Percentiles rank a stretch among this genome's conserved stretches.
Conservation (phyloP, 202 grass and related monocot genomes). For the Elaeis oleifera region DNA sequence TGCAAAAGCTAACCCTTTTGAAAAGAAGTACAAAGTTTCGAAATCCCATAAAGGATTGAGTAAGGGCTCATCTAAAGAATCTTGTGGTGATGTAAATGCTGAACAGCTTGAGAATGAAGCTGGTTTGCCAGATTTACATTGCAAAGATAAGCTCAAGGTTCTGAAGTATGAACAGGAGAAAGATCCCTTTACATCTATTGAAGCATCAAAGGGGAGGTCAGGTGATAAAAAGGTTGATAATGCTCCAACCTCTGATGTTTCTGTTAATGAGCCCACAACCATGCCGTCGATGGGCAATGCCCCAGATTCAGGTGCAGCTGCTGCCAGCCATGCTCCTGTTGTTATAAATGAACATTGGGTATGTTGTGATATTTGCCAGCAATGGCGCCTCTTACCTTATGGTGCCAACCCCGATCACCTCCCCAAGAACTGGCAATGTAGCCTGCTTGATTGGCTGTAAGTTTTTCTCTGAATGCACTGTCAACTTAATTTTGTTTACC, state of each 20-base stretch:
- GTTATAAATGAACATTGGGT: slow-evolving; percentile 97
- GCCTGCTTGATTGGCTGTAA: slow-evolving; percentile 94
- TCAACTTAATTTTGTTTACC: slow-evolving; percentile 13
- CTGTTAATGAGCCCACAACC: slow-evolving; percentile 29
- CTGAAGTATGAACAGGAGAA: slow-evolving; percentile 33
- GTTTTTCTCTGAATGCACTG: slow-evolving; percentile 17
- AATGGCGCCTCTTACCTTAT: slow-evolving; percentile 93
- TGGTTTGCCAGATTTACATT: slow-evolving; percentile 4
- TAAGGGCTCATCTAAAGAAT: slow-evolving; percentile 35
- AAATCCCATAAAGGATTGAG: slow-evolving; percentile 29
- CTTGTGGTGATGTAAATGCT: slow-evolving; percentile 12
- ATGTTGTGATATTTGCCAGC: slow-evolving; percentile 79
- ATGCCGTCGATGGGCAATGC: slow-evolving; percentile 39
- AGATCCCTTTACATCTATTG: slow-evolving; percentile 32
- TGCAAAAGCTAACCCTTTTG: slow-evolving; percentile 38
- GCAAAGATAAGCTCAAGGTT: slow-evolving; percentile 18
- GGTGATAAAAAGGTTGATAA: slow-evolving; percentile 44
- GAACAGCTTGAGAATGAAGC: slow-evolving; percentile 5
- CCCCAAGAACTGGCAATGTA: slow-evolving; percentile 88
- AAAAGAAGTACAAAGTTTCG: neutral
- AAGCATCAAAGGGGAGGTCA: slow-evolving; percentile 42
- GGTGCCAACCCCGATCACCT: slow-evolving; percentile 51
- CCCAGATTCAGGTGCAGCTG: slow-evolving; percentile 35
- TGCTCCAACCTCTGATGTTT: slow-evolving; percentile 27
- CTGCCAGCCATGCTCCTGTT: slow-evolving; percentile 34